Percentiles rank a stretch among this genome's conserved stretches.
Evolutionary conservation across 169 alveolate species (phyloP).

Genomic region (Condylostoma magnum): DNA sequence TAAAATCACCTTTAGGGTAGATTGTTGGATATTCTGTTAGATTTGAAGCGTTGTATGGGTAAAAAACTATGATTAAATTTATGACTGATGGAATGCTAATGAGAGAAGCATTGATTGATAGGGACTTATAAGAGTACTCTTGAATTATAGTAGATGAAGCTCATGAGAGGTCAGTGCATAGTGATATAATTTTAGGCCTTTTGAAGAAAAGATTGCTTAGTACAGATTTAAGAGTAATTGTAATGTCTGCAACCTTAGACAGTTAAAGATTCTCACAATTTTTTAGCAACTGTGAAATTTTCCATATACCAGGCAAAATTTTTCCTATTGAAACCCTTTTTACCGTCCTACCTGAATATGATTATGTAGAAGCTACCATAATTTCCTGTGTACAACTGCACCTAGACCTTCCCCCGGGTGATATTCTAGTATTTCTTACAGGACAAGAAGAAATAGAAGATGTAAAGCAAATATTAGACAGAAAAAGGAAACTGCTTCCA

Average conservation of each 20-base stretch:
- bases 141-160: conserved; percentile 92
- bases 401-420: conserved; percentile 82
- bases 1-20: conserved; percentile 81
- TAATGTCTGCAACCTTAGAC: conserved; percentile 94
- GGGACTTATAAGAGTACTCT: conserved; percentile 74
- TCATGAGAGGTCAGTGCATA: conserved; percentile 94
- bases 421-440: conserved; percentile 92
- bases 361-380: conserved; percentile 74
- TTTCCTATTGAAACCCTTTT: conserved; percentile 80
- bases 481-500: conserved; percentile 49
- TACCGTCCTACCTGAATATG: conserved; percentile 70
- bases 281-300: conserved; percentile 51
- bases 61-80: conserved; percentile 87
- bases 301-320: conserved; percentile 80
- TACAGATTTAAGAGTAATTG: conserved; percentile 83
- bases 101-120: conserved; percentile 88
- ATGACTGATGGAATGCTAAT: conserved; percentile 95
- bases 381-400: conserved; percentile 68
- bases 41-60: conserved; percentile 82
- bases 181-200: conserved; percentile 91
- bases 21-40: conserved; percentile 92
- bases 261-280: conserved; percentile 74
- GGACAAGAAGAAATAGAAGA: conserved; percentile 96
- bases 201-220: conserved; percentile 75
- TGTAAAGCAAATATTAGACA: conserved; percentile 55